Conservation (phyloP, 2,329 filamentous ascomycete species). For the Thelonectria rubi region DNA sequence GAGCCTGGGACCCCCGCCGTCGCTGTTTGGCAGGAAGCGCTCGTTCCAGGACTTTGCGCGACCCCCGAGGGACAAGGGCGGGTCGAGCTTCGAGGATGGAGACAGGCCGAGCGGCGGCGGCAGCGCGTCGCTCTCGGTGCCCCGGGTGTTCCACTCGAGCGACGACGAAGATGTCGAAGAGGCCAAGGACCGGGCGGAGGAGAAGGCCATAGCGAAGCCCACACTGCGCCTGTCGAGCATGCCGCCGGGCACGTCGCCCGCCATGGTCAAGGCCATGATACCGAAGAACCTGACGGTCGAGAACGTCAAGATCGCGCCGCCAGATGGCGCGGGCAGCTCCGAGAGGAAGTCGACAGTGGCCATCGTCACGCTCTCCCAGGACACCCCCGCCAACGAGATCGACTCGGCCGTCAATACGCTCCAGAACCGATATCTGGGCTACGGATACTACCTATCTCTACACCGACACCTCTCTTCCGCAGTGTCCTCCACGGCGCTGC, state of each 20-base stretch:
- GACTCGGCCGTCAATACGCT: slow-evolving; percentile 80
- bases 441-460: slow-evolving; percentile 81
- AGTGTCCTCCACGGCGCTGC: slow-evolving; percentile 54
- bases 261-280: slow-evolving; percentile 67
- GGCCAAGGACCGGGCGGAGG: slow-evolving; percentile 57
- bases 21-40: slow-evolving; percentile 63
- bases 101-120: slow-evolving; percentile 36
- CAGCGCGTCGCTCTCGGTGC: slow-evolving; percentile 62
- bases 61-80: slow-evolving; percentile 37
- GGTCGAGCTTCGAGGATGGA: slow-evolving; percentile 51
- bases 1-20: slow-evolving; percentile 64
- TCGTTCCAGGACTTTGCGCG: slow-evolving; percentile 57
- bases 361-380: slow-evolving; percentile 81
- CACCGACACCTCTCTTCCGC: slow-evolving; percentile 86
- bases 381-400: slow-evolving; percentile 84
- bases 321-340: slow-evolving; percentile 58
- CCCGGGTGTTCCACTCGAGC: slow-evolving; percentile 77
- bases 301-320: slow-evolving; percentile 74
- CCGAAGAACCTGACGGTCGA: slow-evolving; percentile 72
- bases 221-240: slow-evolving; percentile 69
- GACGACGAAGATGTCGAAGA: slow-evolving; percentile 63
- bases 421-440: slow-evolving; percentile 86
- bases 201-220: slow-evolving; percentile 68
- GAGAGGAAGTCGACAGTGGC: slow-evolving; percentile 79
- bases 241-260: slow-evolving; percentile 67